Conservation (phyloP, 2,329 filamentous ascomycete genomes). For the Xylariaceae sp. region DNA sequence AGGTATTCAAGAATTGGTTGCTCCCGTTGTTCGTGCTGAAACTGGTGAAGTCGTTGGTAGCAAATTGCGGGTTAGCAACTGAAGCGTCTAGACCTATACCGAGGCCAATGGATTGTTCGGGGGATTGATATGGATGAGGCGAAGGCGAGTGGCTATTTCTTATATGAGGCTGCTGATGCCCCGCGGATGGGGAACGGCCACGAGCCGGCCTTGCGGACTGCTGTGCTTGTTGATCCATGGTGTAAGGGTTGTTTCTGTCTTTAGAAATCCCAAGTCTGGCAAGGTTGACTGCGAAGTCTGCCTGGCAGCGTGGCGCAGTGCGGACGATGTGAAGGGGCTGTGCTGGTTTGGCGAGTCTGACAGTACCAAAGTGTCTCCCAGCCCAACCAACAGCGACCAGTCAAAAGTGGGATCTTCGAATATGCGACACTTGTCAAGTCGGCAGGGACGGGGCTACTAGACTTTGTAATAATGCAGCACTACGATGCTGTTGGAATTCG, state of each 20-base stretch:
- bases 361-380: slow-evolving; percentile 14
- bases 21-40: slow-evolving; percentile 34
- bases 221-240: slow-evolving; percentile 48
- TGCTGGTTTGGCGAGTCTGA: slow-evolving; percentile 21
- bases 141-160: slow-evolving; percentile 63
- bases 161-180: slow-evolving; percentile 60
- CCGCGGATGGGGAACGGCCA: slow-evolving; percentile 59
- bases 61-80: slow-evolving; percentile 35
- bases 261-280: slow-evolving; percentile 25
- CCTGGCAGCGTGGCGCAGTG: slow-evolving; percentile 28
- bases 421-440: slow-evolving; percentile 11
- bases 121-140: slow-evolving; percentile 51
- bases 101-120: slow-evolving; percentile 47
- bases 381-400: slow-evolving; percentile 11
- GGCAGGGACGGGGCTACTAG: neutral
- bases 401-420: slow-evolving; percentile 6
- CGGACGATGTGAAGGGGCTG: slow-evolving; percentile 24
- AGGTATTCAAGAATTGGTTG: slow-evolving; percentile 47
- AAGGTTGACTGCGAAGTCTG: slow-evolving; percentile 28
- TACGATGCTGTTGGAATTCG: neutral
- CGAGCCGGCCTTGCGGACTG: slow-evolving; percentile 31
- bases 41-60: slow-evolving; percentile 42
- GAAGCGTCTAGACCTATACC: slow-evolving; percentile 56
- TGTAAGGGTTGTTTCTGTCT: slow-evolving; percentile 30
- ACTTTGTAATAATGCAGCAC: neutral